A percentile compares a stretch with the other conserved stretches of the same genome.
phyloP scores from a whole-genome alignment of 805 yeast species.

The Ascoidea asiatica region DNA sequence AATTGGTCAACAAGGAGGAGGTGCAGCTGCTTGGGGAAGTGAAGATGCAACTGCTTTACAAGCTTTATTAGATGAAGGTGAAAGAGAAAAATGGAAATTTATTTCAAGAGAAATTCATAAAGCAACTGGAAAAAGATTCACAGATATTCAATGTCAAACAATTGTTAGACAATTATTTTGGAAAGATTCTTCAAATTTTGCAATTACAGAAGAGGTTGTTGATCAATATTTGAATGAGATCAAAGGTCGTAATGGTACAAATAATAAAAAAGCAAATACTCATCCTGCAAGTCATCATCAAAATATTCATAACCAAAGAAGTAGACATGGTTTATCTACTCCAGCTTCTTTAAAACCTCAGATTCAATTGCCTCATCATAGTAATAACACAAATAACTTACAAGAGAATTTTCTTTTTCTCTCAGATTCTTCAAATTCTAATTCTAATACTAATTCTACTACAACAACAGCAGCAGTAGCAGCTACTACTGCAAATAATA shows the following conservation, averaged over 20 bases:
- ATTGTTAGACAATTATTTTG: conserved; percentile 38
- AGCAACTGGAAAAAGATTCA: conserved; percentile 31
- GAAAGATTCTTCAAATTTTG: conserved; percentile 41
- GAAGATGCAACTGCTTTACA: conserved; percentile 41
- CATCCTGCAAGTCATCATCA: not conserved
- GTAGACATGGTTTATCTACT: too few relatives aligned
- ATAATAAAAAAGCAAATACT: not conserved
- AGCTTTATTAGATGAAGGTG: conserved; percentile 51
- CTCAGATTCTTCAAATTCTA: not conserved
- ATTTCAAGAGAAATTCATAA: conserved; percentile 50
- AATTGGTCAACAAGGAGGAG: conserved; percentile 75
- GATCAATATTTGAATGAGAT: conserved; percentile 17
- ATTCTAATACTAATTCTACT: conserved; percentile 3
- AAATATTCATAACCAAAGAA: not conserved
- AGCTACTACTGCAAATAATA: not conserved
- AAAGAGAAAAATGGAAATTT: conserved; percentile 54
- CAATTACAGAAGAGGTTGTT: conserved; percentile 34
- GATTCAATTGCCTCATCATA: not conserved
- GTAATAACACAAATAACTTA: not conserved
- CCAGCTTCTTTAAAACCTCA: not conserved
- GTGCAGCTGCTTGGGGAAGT: conserved; percentile 46
- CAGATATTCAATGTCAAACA: conserved; percentile 41
- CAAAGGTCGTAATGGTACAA: not conserved
- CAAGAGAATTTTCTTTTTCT: too few relatives aligned
- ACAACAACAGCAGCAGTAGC: conserved; percentile 10